Evolutionary conservation across 768 basidiomycete genomes (phyloP), one percentile per base, ranked within the genome.

Genomic region (Leccinum subgranulosum): DNA sequence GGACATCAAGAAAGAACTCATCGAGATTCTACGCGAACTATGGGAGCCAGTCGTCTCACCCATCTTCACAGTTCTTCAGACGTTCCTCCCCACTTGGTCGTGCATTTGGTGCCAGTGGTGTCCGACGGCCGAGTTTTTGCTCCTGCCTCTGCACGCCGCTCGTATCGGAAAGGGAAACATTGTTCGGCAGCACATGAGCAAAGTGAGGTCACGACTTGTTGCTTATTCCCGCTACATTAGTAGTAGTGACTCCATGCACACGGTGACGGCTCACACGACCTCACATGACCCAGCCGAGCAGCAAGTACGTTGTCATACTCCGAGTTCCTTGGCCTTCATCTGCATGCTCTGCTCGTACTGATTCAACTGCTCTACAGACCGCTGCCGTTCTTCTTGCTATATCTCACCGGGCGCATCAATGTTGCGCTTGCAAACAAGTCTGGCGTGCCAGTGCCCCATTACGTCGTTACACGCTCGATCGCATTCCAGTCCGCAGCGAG

Each of bases 271-370:
- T n/a, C n/a, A n/a, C n/a, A n/a, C n/a, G n/a, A n/a, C n/a, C n/a
- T n/a, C n/a, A n/a, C n/a, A n/a, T n/a, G n/a, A n/a, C n/a, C n/a
- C n/a, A n/a, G n/a, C n/a, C n/a, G n/a, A n/a, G n/a, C n/a, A n/a
- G n/a, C n/a, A n/a, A n/a, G n/a, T n/a, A n/a, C n/a, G n/a, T n/a
- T n/a, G n/a, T n/a, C n/a, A n/a, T n/a, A n/a, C n/a, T n/a, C n/a
- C n/a, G n/a, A n/a, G n/a, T n/a, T n/a, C 90, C 67, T 77, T 84
- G 65, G 77, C 75, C 71, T 89, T 90, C 83, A 89, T 86, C 60
- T 68, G 61, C 45, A 89, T 75, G 62, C 88, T 87, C 62, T 78
- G 75, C 63, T 91, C 88, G 57, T 90, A 90, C 61, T 89, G 79
- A 54, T 80, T 80, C 28, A 28, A 28, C 28, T 28, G 28, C 28